phyloP scores from a whole-genome alignment of 2,329 filamentous ascomycete genomes.

The Akanthomyces muscarius region DNA sequence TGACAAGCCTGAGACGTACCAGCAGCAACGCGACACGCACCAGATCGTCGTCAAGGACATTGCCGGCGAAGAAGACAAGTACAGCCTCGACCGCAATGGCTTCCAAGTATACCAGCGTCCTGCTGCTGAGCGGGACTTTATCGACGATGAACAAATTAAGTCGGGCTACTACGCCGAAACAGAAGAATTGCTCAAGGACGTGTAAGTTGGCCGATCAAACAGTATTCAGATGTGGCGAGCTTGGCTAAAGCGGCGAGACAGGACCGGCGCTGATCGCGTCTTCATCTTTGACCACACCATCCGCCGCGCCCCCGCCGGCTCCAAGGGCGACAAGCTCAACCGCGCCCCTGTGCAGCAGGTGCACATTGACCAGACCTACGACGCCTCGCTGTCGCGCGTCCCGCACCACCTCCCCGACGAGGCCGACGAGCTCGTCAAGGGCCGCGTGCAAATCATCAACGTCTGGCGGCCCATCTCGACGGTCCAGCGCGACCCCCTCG shows the following conservation, averaged over 20 bases:
- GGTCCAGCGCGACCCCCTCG: conserved; percentile 50
- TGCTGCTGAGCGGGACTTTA: conserved; percentile 35
- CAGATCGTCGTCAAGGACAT: conserved; percentile 33
- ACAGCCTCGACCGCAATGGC: conserved; percentile 35
- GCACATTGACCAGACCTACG: conserved; percentile 56
- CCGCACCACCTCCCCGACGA: conserved; percentile 38
- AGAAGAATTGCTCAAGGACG: conserved; percentile 60
- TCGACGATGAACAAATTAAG: conserved; percentile 59
- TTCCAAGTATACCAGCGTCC: conserved; percentile 33
- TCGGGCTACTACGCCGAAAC: conserved; percentile 69
- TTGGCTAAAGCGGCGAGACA: conserved; percentile 23
- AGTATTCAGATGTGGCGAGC: not conserved
- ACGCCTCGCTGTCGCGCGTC: conserved; percentile 41
- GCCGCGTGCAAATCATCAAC: conserved; percentile 51
- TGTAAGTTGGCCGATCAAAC: conserved; percentile 30
- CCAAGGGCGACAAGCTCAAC: conserved; percentile 42
- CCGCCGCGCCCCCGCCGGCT: conserved; percentile 32
- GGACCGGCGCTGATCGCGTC: conserved; percentile 51
- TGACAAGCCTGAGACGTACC: conserved; percentile 33
- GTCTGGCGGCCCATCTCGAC: conserved; percentile 49
- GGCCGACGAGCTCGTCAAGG: conserved; percentile 39
- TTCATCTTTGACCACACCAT: conserved; percentile 63
- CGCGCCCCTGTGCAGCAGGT: conserved; percentile 41
- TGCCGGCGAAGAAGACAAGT: conserved; percentile 33
- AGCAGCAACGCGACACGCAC: conserved; percentile 27